Evolutionary conservation across 1,284 basidiomycete genomes (phyloP).

Genomic region (Ganoderma boninense): DNA sequence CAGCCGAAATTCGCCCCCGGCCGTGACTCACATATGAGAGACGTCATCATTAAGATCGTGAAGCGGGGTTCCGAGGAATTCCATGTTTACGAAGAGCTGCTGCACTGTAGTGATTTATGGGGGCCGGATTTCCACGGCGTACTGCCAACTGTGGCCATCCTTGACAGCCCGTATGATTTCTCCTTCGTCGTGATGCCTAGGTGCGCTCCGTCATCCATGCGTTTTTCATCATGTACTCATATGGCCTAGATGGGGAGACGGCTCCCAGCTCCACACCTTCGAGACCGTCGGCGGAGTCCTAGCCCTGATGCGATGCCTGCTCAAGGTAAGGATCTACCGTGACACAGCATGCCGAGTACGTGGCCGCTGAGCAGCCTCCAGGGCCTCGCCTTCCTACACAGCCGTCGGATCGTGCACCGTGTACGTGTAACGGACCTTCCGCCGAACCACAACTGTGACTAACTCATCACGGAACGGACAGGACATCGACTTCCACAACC

Average conservation of each 20-base stretch:
- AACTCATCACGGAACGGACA: not conserved
- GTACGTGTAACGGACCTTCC: not conserved
- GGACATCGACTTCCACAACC: constrained; percentile 17
- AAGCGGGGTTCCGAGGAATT: not conserved
- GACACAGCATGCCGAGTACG: not conserved
- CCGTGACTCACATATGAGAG: constrained; percentile 3
- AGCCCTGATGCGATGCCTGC: constrained; percentile 1
- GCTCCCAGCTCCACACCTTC: not conserved
- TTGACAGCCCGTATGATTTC: constrained; percentile 14
- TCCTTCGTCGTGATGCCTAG: constrained; percentile 20
- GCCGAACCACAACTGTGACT: not conserved
- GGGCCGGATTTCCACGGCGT: not conserved
- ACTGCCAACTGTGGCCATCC: constrained; percentile 8
- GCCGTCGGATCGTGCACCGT: constrained; percentile 14
- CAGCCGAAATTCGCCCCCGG: not conserved
- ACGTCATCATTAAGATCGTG: constrained; percentile 13
- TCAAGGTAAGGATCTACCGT: constrained; percentile 10
- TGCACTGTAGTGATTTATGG: not conserved
- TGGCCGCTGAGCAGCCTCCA: not conserved
- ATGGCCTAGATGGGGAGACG: constrained; percentile 9
- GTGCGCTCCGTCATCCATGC: not conserved
- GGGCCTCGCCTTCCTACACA: constrained; percentile 16
- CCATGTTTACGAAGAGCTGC: constrained; percentile 2
- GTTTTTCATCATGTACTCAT: not conserved
- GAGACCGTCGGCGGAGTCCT: constrained; percentile 2